Evolutionary conservation across 1,284 basidiomycete species (phyloP), one percentile per base, ranked within the genome.

Genomic region (Pyrrhoderma lamaoense): DNA sequence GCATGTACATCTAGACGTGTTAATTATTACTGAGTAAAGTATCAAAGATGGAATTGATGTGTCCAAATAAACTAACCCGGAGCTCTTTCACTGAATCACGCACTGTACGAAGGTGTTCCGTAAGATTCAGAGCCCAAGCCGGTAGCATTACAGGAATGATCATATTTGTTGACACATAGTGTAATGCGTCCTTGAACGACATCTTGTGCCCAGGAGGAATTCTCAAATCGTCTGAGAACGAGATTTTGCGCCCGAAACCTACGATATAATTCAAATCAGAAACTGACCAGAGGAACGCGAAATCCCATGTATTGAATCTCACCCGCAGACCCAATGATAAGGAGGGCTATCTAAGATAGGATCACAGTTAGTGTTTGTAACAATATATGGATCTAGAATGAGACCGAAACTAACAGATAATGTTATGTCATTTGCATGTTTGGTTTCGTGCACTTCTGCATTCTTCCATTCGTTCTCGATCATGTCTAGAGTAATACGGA

Each of bases 401-500:
- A 64, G 62, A 1, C 54, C 55, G 45, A 71, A 60, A 43, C 63
- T 55, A 14, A 64, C 60, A 2, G 61, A 22, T 7, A 68, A 51
- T 52, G 72, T 64, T 5, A 73, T 45, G 7, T 59, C 18, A 14
- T 58, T 43, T 18, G 55, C 37, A 49, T 48, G 22, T 39, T 59
- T 39, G 14, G 53, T 46, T 19, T 47, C 45, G n/a, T 60, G 51
- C 42, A 53, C 21, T 22, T 57, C 59, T 14, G 71, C 65, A 31
- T 75, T 60, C 19, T 70, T 58, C 60, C 59, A 61, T 2, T 55
- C 58, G 14, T 53, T 56, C 11, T 64, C 58, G 51, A 75, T 71
- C 70, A 75, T 76, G 54, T 74, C 70, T 16, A 69, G 58, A n/a
- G 70, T 57, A 3, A 75, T 62, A 3, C 67, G 64, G 3, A 68